Evolutionary conservation across 108 stramenopile genomes (phyloP).

Genomic region (Schizochytrium sp.): DNA sequence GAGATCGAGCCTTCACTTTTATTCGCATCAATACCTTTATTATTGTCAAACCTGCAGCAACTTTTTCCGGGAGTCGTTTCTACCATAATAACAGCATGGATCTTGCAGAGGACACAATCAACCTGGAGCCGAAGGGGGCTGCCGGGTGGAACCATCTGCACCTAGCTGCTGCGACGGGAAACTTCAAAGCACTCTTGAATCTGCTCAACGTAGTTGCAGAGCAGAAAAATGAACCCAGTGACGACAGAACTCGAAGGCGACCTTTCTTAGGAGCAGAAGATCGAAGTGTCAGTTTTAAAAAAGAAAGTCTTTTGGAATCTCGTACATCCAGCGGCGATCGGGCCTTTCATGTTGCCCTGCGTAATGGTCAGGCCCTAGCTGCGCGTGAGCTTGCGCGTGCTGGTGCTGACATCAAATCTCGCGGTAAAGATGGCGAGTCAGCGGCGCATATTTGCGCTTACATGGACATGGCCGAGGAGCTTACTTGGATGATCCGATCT

Average conservation of each 20-base stretch:
- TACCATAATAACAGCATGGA: neutral
- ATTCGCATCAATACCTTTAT: no score
- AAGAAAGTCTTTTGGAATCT: neutral
- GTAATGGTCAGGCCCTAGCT: conserved; percentile 60
- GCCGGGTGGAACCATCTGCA: conserved; percentile 47
- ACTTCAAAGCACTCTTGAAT: conserved; percentile 36
- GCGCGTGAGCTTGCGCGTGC: conserved; percentile 58
- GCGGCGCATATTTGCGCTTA: conserved; percentile 57
- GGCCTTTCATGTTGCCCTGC: conserved; percentile 38
- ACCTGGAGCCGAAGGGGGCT: conserved; percentile 43
- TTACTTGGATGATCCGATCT: conserved; percentile 53
- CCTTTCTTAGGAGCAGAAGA: neutral
- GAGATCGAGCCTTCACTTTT: no score
- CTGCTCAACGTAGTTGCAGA: conserved; percentile 43
- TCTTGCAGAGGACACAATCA: conserved; percentile 1
- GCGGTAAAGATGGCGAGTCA: conserved; percentile 31
- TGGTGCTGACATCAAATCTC: conserved; percentile 25
- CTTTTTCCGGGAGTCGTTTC: no score
- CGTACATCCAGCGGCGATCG: conserved; percentile 46
- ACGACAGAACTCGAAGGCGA: neutral
- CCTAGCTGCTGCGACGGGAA: conserved; percentile 24
- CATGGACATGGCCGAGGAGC: conserved; percentile 51
- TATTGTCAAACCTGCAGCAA: no score
- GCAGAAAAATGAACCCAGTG: neutral
- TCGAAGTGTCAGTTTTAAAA: neutral